Conservation (phyloP, 441 rosid genomes). For the Populus tomentosa region DNA sequence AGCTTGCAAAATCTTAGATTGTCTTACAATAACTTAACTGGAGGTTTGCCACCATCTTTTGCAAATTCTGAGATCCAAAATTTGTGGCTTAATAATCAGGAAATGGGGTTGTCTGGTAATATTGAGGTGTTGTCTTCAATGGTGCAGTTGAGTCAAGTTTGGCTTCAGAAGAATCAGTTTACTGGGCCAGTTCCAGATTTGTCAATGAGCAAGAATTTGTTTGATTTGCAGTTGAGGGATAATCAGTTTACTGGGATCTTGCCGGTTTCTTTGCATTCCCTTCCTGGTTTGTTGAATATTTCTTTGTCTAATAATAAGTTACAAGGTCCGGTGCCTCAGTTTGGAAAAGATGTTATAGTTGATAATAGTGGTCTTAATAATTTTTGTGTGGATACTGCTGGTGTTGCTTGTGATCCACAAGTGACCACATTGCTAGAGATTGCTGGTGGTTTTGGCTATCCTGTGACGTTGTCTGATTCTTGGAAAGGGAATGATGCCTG, state of each 20-base stretch:
- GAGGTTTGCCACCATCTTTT: conserved; percentile 51
- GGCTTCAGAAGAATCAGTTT: conserved; percentile 64
- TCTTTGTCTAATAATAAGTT: conserved; percentile 49
- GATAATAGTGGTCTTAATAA: conserved; percentile 6
- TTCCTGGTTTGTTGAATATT: conserved; percentile 35
- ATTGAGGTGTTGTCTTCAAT: conserved; percentile 55
- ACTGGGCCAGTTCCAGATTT: conserved; percentile 68
- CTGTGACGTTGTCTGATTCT: conserved; percentile 10
- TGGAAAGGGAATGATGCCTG: conserved; percentile 22
- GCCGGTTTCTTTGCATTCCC: conserved; percentile 34
- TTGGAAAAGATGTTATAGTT: not conserved
- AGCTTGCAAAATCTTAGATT: conserved; percentile 43
- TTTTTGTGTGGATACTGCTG: conserved; percentile 4
- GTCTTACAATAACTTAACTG: conserved; percentile 62
- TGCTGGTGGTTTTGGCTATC: conserved; percentile 7
- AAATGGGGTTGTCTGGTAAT: conserved; percentile 45
- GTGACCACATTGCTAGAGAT: conserved; percentile 10
- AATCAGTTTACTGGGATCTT: conserved; percentile 55
- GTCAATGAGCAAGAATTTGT: conserved; percentile 35
- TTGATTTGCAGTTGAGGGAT: conserved; percentile 65
- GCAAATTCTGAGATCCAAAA: conserved; percentile 36
- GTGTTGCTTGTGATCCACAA: conserved; percentile 9
- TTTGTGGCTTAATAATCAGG: conserved; percentile 64
- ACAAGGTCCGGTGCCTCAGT: conserved; percentile 54
- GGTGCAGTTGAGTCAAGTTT: conserved; percentile 46